Evolutionary conservation across 2,329 filamentous ascomycete genomes (phyloP), one percentile per base, ranked within the genome.

Genomic region (Fusarium sp.): DNA sequence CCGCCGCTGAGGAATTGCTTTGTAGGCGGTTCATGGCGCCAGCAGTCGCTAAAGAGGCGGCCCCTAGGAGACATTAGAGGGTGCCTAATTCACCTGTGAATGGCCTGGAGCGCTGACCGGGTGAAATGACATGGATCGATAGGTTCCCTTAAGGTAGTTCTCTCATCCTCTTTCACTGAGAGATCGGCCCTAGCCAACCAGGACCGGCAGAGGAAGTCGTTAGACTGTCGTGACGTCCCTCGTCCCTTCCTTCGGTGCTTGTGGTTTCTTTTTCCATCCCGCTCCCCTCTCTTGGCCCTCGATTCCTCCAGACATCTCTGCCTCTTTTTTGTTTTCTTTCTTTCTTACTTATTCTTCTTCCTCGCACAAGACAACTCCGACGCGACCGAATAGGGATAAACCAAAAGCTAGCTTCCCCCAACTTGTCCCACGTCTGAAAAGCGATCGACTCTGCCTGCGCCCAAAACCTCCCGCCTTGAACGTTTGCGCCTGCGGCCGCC

Each of bases 251-350:
- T 33, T 68, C 23, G 61, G 49, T 58, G 59, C 64, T 62, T 68
- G 64, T 70, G 46, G 60, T 72, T 72, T 64, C 69, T 71, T 71
- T 69, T 71, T 55, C 62, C 51, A 67, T 61, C 57, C 40, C 54
- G 18, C 27, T 42, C 61, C 63, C 61, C 63, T 63, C 70, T 70
- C 64, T 50, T 59, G 51, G 44, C 42, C 64, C 50, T 69, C 56
- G 36, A 68, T 61, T 59, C 61, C 58, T 65, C 46, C 44, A 53
- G 7, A 36, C 18, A 16, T 53, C 50, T 36, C 25, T 16, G 18
- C 31, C 20, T 53, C 20, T 23, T 53, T 53, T 58, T 68, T 54
- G 18, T 50, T 63, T 65, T 46, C 49, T 63, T 65, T 46, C 49
- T 58, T 56, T 40, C 33, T 58, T 29, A 20, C 55, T 55, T 54